Evolutionary conservation across 306 rosid species (phyloP).

Genomic region (Medicago ruthenica): DNA sequence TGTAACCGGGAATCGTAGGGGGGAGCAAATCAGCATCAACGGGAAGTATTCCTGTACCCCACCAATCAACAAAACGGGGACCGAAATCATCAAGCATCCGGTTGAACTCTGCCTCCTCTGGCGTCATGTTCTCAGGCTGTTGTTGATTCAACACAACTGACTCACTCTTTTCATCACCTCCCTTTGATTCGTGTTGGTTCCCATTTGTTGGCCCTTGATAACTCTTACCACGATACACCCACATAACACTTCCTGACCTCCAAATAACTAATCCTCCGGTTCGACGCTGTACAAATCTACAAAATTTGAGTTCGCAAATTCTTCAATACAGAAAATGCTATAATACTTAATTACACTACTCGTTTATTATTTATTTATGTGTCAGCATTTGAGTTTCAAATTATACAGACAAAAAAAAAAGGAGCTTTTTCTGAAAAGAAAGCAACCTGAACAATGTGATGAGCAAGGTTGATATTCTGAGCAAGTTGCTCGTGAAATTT

Average conservation of each 20-base stretch:
- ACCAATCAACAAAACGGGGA: constrained; percentile 92
- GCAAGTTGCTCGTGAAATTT: constrained; percentile 91
- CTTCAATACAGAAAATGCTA: constrained; percentile 25
- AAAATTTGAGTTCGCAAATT: constrained; percentile 56
- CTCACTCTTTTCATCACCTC: constrained; percentile 45
- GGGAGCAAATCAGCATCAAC: constrained; percentile 95
- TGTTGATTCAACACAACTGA: constrained; percentile 44
- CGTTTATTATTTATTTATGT: too few species aligned
- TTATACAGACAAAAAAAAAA: too few species aligned
- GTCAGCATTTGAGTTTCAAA: too few species aligned
- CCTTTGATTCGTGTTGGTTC: constrained; percentile 47
- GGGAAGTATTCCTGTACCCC: constrained; percentile 97
- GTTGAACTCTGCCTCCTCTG: constrained; percentile 78
- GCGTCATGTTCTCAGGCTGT: constrained; percentile 55
- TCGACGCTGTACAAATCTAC: constrained; percentile 77
- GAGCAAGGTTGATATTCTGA: constrained; percentile 86
- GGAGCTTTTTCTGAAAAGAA: not conserved
- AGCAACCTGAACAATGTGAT: constrained; percentile 76
- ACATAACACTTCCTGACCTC: constrained; percentile 93
- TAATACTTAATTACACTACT: not conserved
- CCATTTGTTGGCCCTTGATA: constrained; percentile 63
- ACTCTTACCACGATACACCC: constrained; percentile 83
- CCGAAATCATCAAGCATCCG: constrained; percentile 81
- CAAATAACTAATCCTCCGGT: constrained; percentile 89
- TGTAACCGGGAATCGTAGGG: constrained; percentile 77